phyloP scores from a whole-genome alignment of 768 basidiomycete species.

The Leccinellum rugosiceps region DNA sequence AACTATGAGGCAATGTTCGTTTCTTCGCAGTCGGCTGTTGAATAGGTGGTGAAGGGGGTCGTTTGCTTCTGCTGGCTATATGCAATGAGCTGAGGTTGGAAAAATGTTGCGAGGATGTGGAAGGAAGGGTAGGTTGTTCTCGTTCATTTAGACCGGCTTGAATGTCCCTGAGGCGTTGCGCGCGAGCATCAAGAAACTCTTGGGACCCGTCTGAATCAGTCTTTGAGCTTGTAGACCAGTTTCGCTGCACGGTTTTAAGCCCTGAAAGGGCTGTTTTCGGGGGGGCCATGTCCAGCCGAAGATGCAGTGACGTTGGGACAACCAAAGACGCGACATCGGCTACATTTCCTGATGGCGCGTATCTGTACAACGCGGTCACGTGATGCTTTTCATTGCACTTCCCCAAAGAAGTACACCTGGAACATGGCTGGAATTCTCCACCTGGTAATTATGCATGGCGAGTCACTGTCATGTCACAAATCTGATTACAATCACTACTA shows the following conservation, averaged over 20 bases:
- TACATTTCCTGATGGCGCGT: background rate
- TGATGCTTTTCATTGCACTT: conserved; percentile 6
- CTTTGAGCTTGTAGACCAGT: conserved; percentile 54
- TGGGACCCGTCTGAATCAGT: conserved; percentile 18
- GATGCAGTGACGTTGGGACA: background rate
- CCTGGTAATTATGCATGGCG: too few relatives aligned
- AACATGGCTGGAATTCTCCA: too few relatives aligned
- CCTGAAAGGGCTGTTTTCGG: conserved; percentile 50
- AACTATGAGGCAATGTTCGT: conserved; percentile 52
- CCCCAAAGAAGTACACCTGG: background rate
- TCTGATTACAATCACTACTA: background rate
- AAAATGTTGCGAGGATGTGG: conserved; percentile 10
- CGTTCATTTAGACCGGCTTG: conserved; percentile 52
- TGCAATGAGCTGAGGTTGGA: conserved; percentile 14
- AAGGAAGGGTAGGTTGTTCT: conserved; percentile 25
- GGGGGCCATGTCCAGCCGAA: conserved; percentile 22
- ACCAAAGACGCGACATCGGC: background rate
- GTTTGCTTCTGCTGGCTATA: conserved; percentile 33
- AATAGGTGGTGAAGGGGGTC: conserved; percentile 21
- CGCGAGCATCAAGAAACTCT: conserved; percentile 22
- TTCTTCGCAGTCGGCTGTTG: conserved; percentile 44
- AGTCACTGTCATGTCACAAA: too few relatives aligned
- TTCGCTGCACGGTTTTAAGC: conserved; percentile 55
- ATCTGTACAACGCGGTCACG: conserved; percentile 18
- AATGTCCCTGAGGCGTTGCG: conserved; percentile 53